These are phyloP conservation scores for Centaurea solstitialis DNA, from an alignment of 129 eudicot genomes.

Conservation along the genomic window DNA sequence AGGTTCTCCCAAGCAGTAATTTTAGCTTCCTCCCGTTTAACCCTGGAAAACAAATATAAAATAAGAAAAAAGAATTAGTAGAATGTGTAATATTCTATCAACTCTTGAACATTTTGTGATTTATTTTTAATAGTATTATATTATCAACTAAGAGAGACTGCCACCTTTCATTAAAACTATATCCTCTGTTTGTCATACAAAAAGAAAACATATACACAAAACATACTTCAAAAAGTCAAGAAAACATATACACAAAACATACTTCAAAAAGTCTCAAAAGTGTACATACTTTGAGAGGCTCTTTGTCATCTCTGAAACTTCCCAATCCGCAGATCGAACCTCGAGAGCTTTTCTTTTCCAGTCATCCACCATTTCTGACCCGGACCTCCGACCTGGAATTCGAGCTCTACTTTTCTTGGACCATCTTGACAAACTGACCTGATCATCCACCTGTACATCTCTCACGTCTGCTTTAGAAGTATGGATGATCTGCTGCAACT, in stretches of 20 bases:
- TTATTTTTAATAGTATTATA: not conserved
- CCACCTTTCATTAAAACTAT: no score
- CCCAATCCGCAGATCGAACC: conserved; percentile 70
- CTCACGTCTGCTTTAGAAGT: conserved; percentile 66
- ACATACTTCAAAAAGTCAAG: not conserved
- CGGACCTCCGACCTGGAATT: conserved; percentile 33
- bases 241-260: not conserved
- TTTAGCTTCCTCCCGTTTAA: conserved; percentile 87
- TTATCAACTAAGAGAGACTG: not conserved
- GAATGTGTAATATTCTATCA: not conserved
- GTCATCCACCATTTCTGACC: conserved; percentile 56
- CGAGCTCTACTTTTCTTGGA: conserved; percentile 58
- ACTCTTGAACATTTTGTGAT: not conserved
- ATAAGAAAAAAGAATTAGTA: not conserved
- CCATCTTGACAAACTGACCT: conserved; percentile 85
- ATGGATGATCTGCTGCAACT: conserved; percentile 36
- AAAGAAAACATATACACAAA: not conserved
- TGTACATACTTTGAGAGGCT: conserved; percentile 69
- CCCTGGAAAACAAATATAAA: conserved; percentile 46
- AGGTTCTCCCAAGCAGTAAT: conserved; percentile 97
- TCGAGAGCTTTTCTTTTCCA: conserved; percentile 76
- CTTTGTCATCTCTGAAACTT: conserved; percentile 63
- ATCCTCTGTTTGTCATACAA: not conserved
- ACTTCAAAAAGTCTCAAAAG: not conserved
- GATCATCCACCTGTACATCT: conserved; percentile 83